Conservation (phyloP, 1,284 basidiomycete species). For the Sanghuangporus sanghuang region DNA sequence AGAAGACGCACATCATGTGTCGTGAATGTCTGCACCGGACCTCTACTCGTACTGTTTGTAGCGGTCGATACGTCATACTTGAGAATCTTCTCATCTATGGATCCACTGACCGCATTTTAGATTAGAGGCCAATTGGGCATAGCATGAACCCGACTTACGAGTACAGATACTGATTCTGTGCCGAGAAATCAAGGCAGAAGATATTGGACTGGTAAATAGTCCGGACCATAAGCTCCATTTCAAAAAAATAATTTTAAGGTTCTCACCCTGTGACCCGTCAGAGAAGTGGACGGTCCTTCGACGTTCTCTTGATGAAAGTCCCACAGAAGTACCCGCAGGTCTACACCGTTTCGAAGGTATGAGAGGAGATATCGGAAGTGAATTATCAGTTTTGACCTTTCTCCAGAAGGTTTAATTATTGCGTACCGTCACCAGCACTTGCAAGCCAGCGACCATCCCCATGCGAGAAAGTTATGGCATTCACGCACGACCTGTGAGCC, state of each 20-base stretch:
- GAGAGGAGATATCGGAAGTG: too few relatives aligned
- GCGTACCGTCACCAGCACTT: conserved; percentile 70
- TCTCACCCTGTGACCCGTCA: conserved; percentile 46
- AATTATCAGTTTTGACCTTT: background rate
- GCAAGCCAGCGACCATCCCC: conserved; percentile 64
- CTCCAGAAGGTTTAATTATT: background rate
- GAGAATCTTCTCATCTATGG: conserved; percentile 51
- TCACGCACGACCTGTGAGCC: conserved; percentile 67
- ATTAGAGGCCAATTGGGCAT: conserved; percentile 6
- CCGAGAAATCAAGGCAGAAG: conserved; percentile 64
- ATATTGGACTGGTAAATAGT: conserved; percentile 50
- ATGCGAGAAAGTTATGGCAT: conserved; percentile 59
- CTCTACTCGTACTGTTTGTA: conserved; percentile 21
- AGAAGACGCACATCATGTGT: conserved; percentile 31
- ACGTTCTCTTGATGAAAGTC: conserved; percentile 65
- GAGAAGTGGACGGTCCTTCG: conserved; percentile 37
- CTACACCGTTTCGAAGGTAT: conserved; percentile 32
- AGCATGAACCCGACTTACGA: conserved; percentile 41
- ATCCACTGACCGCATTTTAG: conserved; percentile 41
- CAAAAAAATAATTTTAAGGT: background rate
- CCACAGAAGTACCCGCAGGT: conserved; percentile 58
- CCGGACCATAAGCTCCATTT: background rate
- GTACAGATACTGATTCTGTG: conserved; percentile 53
- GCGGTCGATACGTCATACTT: conserved; percentile 47
- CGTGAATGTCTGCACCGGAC: conserved; percentile 20